Evolutionary conservation across 192 early-diverging fungal species (phyloP).

Genomic region (Paraglomus brasilianum): DNA sequence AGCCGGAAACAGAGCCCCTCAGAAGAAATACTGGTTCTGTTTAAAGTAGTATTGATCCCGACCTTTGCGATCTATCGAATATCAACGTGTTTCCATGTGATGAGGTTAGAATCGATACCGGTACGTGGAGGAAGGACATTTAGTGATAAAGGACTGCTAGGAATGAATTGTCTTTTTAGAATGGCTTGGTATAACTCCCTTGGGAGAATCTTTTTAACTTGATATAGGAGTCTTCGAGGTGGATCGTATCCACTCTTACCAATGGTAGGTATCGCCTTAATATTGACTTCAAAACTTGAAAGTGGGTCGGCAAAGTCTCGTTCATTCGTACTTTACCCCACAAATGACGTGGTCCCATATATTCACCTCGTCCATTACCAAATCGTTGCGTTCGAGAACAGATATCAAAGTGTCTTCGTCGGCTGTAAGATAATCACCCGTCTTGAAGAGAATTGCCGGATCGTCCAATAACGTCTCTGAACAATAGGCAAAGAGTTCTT

Average conservation of each 20-base stretch:
- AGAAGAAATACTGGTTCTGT: not conserved
- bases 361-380: not conserved
- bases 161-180: not conserved
- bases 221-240: not conserved
- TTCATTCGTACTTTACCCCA: not conserved
- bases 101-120: not conserved
- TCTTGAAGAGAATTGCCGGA: slow-evolving; percentile 12
- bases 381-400: slow-evolving; percentile 10
- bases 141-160: not conserved
- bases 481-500: not conserved
- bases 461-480: slow-evolving; percentile 3
- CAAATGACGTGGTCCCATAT: not conserved
- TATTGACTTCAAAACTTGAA: no score
- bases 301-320: no score
- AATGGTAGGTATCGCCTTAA: no score
- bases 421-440: not conserved
- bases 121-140: no score
- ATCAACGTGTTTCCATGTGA: not conserved
- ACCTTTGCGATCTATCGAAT: slow-evolving; percentile 18
- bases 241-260: no score
- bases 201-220: not conserved
- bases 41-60: not conserved
- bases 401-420: not conserved
- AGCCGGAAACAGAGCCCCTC: no score
- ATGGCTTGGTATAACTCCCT: not conserved